These are phyloP conservation scores for Trichoderma aggressivum DNA, from an alignment of 2,329 filamentous ascomycete genomes.

Conservation along the genomic window DNA sequence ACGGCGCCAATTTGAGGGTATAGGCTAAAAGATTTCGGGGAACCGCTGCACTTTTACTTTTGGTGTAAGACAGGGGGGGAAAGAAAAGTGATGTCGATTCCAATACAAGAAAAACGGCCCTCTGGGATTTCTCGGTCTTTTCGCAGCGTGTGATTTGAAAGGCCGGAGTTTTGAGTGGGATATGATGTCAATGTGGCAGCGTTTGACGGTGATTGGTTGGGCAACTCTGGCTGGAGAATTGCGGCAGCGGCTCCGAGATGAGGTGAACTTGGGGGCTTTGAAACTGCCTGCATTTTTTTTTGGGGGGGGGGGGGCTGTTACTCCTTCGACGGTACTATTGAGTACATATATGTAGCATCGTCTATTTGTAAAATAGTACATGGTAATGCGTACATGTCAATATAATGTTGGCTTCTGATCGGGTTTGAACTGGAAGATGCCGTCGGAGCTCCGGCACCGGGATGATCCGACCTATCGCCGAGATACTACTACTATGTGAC, in stretches of 20 bases:
- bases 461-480: conserved; percentile 26
- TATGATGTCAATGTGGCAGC: conserved; percentile 5
- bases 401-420: background rate
- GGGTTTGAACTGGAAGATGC: background rate
- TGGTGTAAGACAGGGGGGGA: background rate
- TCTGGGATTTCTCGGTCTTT: background rate
- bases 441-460: conserved; percentile 20
- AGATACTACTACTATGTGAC: conserved; percentile 19
- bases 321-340: background rate
- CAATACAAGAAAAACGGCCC: background rate
- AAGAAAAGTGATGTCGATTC: background rate
- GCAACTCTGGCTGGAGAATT: background rate
- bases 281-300: background rate
- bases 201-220: background rate
- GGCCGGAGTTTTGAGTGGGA: background rate
- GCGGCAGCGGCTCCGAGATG: background rate
- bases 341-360: background rate
- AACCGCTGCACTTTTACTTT: background rate
- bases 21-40: background rate
- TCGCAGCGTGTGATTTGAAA: background rate
- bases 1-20: background rate
- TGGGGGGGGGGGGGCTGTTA: background rate
- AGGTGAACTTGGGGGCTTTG: background rate
- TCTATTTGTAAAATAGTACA: background rate
- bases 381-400: background rate